phyloP scores from a whole-genome alignment of 352 stramenopile species.

The Pythium oligandrum region DNA sequence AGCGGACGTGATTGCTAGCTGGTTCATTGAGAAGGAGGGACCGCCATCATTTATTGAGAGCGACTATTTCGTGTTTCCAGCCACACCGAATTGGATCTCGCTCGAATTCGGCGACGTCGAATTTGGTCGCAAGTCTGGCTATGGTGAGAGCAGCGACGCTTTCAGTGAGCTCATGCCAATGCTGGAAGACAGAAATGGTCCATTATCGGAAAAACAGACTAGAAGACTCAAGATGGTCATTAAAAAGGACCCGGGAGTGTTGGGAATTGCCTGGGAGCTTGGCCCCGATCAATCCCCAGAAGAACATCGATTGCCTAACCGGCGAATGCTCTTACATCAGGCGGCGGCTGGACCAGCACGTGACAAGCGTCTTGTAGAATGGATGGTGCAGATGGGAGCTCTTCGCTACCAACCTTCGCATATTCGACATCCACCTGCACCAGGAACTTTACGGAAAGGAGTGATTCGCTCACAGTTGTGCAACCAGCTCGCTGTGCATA shows the following conservation, averaged over 20 bases:
- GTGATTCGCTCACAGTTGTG: no score
- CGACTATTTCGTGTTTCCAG: slow-evolving; percentile 6
- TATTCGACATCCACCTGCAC: no score
- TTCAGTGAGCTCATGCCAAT: slow-evolving; percentile 19
- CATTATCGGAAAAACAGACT: slow-evolving; percentile 1
- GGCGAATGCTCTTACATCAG: no score
- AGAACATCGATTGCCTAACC: background rate
- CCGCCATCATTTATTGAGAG: background rate
- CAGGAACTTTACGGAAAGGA: no score
- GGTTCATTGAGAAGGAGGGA: background rate
- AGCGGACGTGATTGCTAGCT: slow-evolving; percentile 1
- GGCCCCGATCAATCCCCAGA: no score
- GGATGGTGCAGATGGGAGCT: slow-evolving; percentile 29
- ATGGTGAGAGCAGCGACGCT: slow-evolving; percentile 1
- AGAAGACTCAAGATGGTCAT: slow-evolving; percentile 8
- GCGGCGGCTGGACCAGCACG: slow-evolving; percentile 21
- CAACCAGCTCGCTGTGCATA: no score
- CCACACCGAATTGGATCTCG: slow-evolving; percentile 11
- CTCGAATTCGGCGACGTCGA: slow-evolving; percentile 13
- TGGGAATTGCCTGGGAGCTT: no score
- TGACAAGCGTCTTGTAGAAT: slow-evolving; percentile 27
- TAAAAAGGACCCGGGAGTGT: background rate
- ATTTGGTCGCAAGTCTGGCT: slow-evolving; percentile 3
- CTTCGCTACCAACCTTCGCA: slow-evolving; percentile 8
- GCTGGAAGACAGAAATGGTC: slow-evolving; percentile 6